Evolutionary conservation across 2,329 filamentous ascomycete species (phyloP).

Genomic region (Capronia coronata): DNA sequence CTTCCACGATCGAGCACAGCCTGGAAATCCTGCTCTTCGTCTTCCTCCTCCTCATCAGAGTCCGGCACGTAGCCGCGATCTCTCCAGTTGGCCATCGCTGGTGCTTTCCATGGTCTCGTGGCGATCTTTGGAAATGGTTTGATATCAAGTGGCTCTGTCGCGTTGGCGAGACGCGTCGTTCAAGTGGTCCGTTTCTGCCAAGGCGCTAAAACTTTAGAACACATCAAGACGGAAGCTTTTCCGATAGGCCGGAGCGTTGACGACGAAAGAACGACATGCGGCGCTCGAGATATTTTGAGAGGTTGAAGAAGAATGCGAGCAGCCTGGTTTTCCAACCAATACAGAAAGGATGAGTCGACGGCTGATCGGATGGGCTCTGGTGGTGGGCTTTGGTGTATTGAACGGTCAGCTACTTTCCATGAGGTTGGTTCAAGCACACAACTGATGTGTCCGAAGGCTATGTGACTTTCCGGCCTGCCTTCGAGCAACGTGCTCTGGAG

Average conservation of each 20-base stretch:
- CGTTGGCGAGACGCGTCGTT: slow-evolving; percentile 2
- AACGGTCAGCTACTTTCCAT: slow-evolving; percentile 33
- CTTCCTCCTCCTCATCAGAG: slow-evolving; percentile 45
- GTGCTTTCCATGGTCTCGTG: slow-evolving; percentile 20
- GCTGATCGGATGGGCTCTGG: slow-evolving; percentile 35
- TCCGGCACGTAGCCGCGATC: slow-evolving; percentile 48
- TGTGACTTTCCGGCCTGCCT: slow-evolving; percentile 40
- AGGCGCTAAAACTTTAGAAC: not conserved
- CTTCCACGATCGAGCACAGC: slow-evolving; percentile 18
- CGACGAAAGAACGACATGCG: not conserved
- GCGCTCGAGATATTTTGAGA: not conserved
- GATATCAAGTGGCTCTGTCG: slow-evolving; percentile 4
- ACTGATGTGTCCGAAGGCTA: slow-evolving; percentile 32
- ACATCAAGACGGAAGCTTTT: not conserved
- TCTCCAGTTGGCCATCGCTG: slow-evolving; percentile 37
- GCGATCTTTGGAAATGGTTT: slow-evolving; percentile 1
- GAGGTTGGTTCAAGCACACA: not conserved
- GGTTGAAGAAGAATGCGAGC: not conserved
- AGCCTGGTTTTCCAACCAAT: not conserved
- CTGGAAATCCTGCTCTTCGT: slow-evolving; percentile 38
- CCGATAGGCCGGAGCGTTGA: not conserved
- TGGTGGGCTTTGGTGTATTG: slow-evolving; percentile 37
- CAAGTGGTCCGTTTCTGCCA: not conserved
- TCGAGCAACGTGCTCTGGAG: slow-evolving; percentile 34
- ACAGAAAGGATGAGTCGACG: slow-evolving; percentile 34